Percentiles rank a stretch among this genome's conserved stretches.
Conservation (phyloP, 2,329 filamentous ascomycete genomes). For the Orbilia brochopaga region DNA sequence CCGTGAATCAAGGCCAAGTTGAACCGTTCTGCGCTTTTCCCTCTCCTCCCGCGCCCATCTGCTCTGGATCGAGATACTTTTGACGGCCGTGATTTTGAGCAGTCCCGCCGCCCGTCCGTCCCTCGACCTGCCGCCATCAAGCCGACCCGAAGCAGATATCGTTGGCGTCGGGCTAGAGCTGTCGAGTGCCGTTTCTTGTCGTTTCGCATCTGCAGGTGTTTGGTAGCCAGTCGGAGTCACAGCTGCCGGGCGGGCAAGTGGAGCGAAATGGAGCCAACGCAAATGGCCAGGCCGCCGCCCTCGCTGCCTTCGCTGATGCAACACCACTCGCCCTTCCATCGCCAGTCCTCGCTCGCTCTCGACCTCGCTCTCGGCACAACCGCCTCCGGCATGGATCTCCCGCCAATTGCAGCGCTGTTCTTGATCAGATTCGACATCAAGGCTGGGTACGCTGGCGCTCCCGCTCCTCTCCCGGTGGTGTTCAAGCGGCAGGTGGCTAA, state of each 20-base stretch:
- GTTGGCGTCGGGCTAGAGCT: no score
- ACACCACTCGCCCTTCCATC: conserved; percentile 34
- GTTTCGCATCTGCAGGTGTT: conserved; percentile 1
- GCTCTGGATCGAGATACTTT: no score
- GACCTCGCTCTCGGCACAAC: conserved; percentile 51
- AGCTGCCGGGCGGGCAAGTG: background rate
- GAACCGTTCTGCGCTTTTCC: conserved; percentile 15
- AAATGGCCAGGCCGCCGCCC: conserved; percentile 24
- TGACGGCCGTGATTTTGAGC: no score
- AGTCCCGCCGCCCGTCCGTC: background rate
- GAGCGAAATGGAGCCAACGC: conserved; percentile 35
- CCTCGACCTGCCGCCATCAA: no score
- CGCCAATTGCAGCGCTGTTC: conserved; percentile 77
- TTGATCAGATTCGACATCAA: conserved; percentile 92
- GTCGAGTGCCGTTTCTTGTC: no score
- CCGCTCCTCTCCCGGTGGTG: conserved; percentile 17
- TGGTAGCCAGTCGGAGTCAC: conserved; percentile 37
- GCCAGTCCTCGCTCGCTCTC: conserved; percentile 50
- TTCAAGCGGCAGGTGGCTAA: conserved; percentile 10
- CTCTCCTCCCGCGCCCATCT: background rate
- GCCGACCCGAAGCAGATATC: no score
- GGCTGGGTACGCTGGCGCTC: conserved; percentile 69
- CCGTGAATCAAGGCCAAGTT: conserved; percentile 41
- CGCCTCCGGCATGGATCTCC: conserved; percentile 59
- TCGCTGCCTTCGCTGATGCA: conserved; percentile 23